phyloP scores from a whole-genome alignment of 306 rosid genomes.

The Vachellia collinsii region DNA sequence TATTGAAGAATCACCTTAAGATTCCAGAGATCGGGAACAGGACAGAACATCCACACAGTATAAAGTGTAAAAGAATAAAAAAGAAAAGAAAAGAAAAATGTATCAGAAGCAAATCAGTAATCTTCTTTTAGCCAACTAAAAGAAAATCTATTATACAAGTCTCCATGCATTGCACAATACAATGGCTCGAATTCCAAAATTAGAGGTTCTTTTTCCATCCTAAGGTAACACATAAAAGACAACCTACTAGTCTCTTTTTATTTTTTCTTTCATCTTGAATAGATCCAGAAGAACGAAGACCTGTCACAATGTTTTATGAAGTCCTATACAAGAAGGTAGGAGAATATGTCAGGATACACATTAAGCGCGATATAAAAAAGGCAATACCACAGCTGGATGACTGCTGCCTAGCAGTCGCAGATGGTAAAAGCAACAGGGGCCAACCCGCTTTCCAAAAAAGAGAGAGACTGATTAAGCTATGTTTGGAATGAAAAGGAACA shows the following conservation, averaged over 20 bases:
- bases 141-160: constrained; percentile 38
- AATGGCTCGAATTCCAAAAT: constrained; percentile 44
- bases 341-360: constrained; percentile 58
- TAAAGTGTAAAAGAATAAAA: background rate
- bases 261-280: constrained; percentile 53
- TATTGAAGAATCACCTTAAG: background rate
- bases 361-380: constrained; percentile 30
- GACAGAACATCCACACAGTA: background rate
- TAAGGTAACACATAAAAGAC: constrained; percentile 39
- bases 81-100: background rate
- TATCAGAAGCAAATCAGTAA: constrained; percentile 24
- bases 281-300: constrained; percentile 58
- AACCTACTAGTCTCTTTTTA: constrained; percentile 41
- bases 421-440: background rate
- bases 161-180: constrained; percentile 42
- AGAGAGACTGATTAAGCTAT: background rate
- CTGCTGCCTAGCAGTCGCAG: constrained; percentile 14
- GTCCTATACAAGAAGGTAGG: constrained; percentile 72
- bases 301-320: constrained; percentile 90
- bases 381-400: constrained; percentile 30
- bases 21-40: background rate
- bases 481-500: background rate
- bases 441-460: background rate
- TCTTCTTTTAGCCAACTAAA: constrained; percentile 20
- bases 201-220: constrained; percentile 37